Evolutionary conservation across 257 asterid genomes (phyloP), one percentile per base, ranked within the genome.

Genomic region (Verbascum thapsus): DNA sequence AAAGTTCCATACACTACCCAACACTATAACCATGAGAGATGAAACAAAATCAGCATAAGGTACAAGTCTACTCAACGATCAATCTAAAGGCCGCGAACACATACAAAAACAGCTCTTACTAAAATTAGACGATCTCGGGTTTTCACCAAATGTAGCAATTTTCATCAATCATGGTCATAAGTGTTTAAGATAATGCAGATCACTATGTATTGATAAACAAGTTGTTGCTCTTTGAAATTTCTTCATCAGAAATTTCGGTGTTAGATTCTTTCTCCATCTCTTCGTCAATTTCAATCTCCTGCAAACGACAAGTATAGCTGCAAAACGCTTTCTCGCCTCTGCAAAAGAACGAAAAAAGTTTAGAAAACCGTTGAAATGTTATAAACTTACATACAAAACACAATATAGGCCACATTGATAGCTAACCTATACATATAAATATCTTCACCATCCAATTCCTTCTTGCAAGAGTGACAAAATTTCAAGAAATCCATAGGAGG

Each of bases 291-390:
- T 85, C 78, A 69, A 94, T 87, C 76, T 71, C 95, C 78, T 58
- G 74, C 22, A 85, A 64, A 8, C 99, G 90, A 83, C 99, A 94
- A 63, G 20, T 53, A 13, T 61, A 49, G 61, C 99, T 94, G 88
- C 99, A 94, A 74, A 94, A 94, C 3, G 97, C 94, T 62, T 79
- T 85, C 82, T 87, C 98, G 7, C 95, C 95, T 66, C 97, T 90
- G 90, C 72, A 61, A 10, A 34, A n/a, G 18, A 69, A 35, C 61
- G 32, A 26, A 64, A 77, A 44, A 26, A 67, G 43, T 15, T 73
- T 45, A 69, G 20, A 68, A 10, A 0, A 23, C 15, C 45, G 6
- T 72, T 20, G 65, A 3, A 37, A 7, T 48, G 3, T 26, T 5
- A 26, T 26, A 26, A 26, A 26, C 32, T 2, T 26, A 26, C 32